Evolutionary conservation across 2,329 filamentous ascomycete species (phyloP), one percentile per base, ranked within the genome.

Genomic region (Talaromyces albobiverticillius): DNA sequence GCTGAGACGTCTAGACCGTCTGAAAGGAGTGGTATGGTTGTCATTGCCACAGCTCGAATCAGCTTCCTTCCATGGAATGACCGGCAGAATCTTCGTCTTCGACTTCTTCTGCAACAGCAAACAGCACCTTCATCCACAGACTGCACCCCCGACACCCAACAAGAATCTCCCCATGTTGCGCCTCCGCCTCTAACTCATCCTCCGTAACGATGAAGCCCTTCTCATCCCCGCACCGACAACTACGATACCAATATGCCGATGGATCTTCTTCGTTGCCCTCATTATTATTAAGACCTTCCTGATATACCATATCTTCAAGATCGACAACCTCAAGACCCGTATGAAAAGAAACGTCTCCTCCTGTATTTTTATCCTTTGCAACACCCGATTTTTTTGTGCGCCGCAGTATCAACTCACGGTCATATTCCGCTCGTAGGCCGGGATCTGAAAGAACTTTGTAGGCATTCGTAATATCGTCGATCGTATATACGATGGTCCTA

Each of bases 71-170:
- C 36, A 40, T 18, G 36, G 36, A 40, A 22, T 22, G 16, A 2
- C 34, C n/a, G 13, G n/a, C 32, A 16, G 32, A 16, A 16, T 34
- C 14, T 8, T 43, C 16, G 8, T 51, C 48, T n/a, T 34, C 53
- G 26, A 26, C 34, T n/a, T 36, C 47, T 14, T 50, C 76, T 54
- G 64, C 64, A 45, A 81, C 75, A 20, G 76, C 80, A 73, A 85
- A 86, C 59, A 80, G 68, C 42, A 86, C 77, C 65, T 80, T 80
- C 57, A 85, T 73, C 79, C 81, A 85, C 55, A 86, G 72, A 74
- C 83, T 86, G 68, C 83, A 86, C 32, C 83, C 83, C 54, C 74
- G 73, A 71, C 83, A 86, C 2, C 82, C 82, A 16, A 83, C 76
- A 43, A 83, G 70, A 56, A 86, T 72, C 69, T 86, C 83, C 22